These are phyloP conservation scores for maize (Zea mays) DNA, from an alignment of 176 grass and related monocot genomes.

Conservation along the genomic window Zm-B73-REFERENCE-NAM-5.0 NC_050096.1:67930001-67930500, in stretches of 20 bases:
- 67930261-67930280: slow-evolving; percentile 68
- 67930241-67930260: slow-evolving; percentile 75
- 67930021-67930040: slow-evolving; percentile 78
- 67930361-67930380: slow-evolving; percentile 81
- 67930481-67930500: no score
- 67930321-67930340: slow-evolving; percentile 93
- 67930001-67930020: slow-evolving; percentile 74
- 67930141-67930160: slow-evolving; percentile 91
- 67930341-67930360: slow-evolving; percentile 83
- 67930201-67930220: slow-evolving; percentile 81
- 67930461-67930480: slow-evolving; percentile 67
- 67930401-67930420: no score
- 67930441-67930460: slow-evolving; percentile 81
- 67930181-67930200: slow-evolving; percentile 94
- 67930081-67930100: slow-evolving; percentile 75
- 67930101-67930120: slow-evolving; percentile 80
- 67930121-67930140: slow-evolving; percentile 96
- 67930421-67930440: slow-evolving; percentile 23
- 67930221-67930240: slow-evolving; percentile 95
- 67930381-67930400: slow-evolving; percentile 54
- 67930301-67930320: slow-evolving; percentile 90
- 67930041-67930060: slow-evolving; percentile 96
- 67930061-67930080: slow-evolving; percentile 91
- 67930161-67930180: slow-evolving; percentile 81
- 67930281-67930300: slow-evolving; percentile 82